Conservation (phyloP, 2,329 filamentous ascomycete species). For the Cladosporium cucumerinum region DNA sequence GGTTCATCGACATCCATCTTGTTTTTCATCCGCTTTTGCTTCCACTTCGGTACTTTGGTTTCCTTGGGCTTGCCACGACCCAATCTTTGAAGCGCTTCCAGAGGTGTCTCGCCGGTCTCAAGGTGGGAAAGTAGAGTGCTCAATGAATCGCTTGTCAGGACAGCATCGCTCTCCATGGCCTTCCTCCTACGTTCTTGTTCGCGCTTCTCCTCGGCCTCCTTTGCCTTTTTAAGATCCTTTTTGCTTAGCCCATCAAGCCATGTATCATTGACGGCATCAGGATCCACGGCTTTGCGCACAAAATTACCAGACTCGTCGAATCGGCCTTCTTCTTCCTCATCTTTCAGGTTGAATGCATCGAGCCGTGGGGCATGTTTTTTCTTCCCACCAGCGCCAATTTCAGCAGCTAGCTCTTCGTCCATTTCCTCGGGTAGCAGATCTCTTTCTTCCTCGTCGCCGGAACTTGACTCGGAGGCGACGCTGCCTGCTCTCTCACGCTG, state of each 20-base stretch:
- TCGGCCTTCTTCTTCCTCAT: constrained; percentile 85
- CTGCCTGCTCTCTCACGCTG: constrained; percentile 33
- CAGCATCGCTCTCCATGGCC: constrained; percentile 69
- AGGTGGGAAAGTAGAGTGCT: constrained; percentile 68
- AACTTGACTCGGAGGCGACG: constrained; percentile 28
- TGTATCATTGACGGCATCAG: constrained; percentile 82
- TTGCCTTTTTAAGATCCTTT: constrained; percentile 86
- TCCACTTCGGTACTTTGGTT: constrained; percentile 57
- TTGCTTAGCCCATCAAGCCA: constrained; percentile 93
- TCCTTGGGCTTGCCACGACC: constrained; percentile 57
- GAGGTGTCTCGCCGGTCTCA: constrained; percentile 75
- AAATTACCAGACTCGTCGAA: constrained; percentile 93
- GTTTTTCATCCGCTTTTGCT: constrained; percentile 51
- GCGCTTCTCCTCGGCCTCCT: constrained; percentile 79
- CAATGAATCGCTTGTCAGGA: constrained; percentile 71
- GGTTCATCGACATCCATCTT: constrained; percentile 66
- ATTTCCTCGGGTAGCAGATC: constrained; percentile 58
- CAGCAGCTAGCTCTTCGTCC: constrained; percentile 74
- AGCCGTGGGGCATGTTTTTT: constrained; percentile 92
- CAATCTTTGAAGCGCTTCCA: constrained; percentile 82
- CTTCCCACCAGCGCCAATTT: constrained; percentile 83
- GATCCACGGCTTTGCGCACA: constrained; percentile 82
- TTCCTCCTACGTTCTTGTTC: constrained; percentile 72
- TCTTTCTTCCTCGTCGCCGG: constrained; percentile 60
- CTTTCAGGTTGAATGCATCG: constrained; percentile 91